A percentile compares a stretch with the other conserved stretches of the same genome.
These are phyloP conservation scores for Plasmodium inui DNA, from an alignment of 169 alveolate species.

Conservation along the genomic window DNA sequence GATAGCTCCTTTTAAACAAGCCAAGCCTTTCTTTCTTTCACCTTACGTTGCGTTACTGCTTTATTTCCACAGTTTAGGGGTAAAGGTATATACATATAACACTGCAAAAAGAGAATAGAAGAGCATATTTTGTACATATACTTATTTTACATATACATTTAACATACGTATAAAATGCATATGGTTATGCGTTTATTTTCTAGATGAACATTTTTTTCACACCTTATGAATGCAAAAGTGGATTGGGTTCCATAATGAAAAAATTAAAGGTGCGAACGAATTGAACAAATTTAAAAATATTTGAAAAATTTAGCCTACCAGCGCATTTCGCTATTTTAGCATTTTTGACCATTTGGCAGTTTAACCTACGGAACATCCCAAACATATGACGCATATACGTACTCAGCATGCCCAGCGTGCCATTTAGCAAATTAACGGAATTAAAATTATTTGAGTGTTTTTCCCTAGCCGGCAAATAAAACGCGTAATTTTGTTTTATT, in stretches of 20 bases:
- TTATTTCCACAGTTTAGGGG: not conserved
- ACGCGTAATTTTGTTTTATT: slow-evolving; percentile 25
- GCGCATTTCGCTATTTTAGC: not conserved
- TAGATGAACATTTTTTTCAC: not conserved
- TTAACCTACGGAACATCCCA: not conserved
- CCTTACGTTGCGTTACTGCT: not conserved
- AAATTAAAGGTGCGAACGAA: not conserved
- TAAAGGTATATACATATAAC: not conserved
- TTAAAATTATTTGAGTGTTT: slow-evolving; percentile 18
- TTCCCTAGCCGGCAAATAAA: not conserved
- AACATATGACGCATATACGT: not conserved
- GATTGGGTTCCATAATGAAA: not conserved
- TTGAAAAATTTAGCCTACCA: not conserved
- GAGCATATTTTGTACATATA: not conserved
- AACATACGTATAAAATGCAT: not conserved
- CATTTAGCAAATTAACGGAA: not conserved
- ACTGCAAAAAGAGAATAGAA: not conserved
- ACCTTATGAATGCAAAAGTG: not conserved
- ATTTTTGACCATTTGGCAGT: not conserved
- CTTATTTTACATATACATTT: too few relatives aligned
- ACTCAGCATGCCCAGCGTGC: not conserved
- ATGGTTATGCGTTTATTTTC: not conserved
- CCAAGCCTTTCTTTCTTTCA: not conserved
- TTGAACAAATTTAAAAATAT: not conserved
- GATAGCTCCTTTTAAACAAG: not conserved